These are phyloP conservation scores for Lentithecium fluviatile DNA, from an alignment of 495 filamentous ascomycete species.

Conservation along the genomic window DNA sequence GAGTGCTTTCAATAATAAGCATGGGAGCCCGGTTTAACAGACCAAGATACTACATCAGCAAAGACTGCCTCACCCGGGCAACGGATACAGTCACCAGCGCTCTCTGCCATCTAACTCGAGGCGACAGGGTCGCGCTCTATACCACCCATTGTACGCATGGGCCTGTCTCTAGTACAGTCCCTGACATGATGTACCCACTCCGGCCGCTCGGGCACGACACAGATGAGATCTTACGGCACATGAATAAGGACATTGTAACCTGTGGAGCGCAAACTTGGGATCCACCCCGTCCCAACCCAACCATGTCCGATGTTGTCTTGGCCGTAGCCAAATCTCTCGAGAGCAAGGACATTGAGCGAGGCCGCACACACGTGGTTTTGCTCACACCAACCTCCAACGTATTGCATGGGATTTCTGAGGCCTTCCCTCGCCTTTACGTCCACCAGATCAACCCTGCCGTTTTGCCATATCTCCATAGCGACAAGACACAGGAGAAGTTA, in stretches of 20 bases:
- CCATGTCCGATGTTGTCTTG: slow-evolving; percentile 11
- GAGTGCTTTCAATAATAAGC: no score
- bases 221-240: background rate
- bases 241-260: background rate
- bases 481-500: background rate
- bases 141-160: slow-evolving; percentile 15
- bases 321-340: slow-evolving; percentile 1
- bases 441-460: slow-evolving; percentile 17
- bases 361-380: slow-evolving; percentile 2
- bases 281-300: slow-evolving; percentile 8
- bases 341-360: background rate
- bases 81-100: background rate
- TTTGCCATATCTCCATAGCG: background rate
- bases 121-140: slow-evolving; percentile 11
- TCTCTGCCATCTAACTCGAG: background rate
- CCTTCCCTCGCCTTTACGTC: background rate
- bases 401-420: background rate
- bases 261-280: slow-evolving; percentile 1
- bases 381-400: background rate
- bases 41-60: slow-evolving; percentile 12
- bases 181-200: slow-evolving; percentile 4
- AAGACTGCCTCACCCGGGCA: background rate
- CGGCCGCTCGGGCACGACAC: background rate
- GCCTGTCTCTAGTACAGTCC: background rate
- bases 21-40: no score